phyloP scores from a whole-genome alignment of 768 basidiomycete species.

The Rhizopogon roseolus region DNA sequence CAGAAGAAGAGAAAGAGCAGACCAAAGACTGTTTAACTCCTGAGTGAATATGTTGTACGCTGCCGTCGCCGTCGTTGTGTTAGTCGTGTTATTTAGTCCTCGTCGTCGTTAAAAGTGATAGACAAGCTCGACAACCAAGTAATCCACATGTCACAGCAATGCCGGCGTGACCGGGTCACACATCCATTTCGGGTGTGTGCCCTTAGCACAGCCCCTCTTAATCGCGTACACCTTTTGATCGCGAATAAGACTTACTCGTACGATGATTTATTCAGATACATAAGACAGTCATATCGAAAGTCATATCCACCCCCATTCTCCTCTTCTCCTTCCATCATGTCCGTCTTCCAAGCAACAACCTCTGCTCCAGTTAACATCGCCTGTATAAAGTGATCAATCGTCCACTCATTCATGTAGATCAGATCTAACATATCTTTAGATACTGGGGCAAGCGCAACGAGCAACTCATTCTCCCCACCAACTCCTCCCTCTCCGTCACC shows the following conservation, averaged over 20 bases:
- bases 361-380: constrained; percentile 97
- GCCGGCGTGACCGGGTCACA: constrained; percentile 5
- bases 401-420: neutral
- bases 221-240: neutral
- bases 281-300: constrained; percentile 1
- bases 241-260: constrained; percentile 6
- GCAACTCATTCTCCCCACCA: constrained; percentile 91
- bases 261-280: constrained; percentile 8
- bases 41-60: constrained; percentile 10
- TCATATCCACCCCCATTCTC: neutral
- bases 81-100: neutral
- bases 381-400: constrained; percentile 78
- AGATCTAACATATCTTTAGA: constrained; percentile 33
- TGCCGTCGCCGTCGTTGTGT: constrained; percentile 7
- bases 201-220: constrained; percentile 16
- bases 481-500: constrained; percentile 97
- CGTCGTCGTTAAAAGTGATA: constrained; percentile 5
- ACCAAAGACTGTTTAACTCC: constrained; percentile 12
- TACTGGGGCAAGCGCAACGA: constrained; percentile 99
- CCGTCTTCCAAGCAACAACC: constrained; percentile 76
- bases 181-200: too few species aligned
- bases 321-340: constrained; percentile 34
- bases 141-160: neutral
- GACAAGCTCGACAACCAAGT: constrained; percentile 9
- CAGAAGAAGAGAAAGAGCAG: constrained; percentile 1